Evolutionary conservation across 768 basidiomycete genomes (phyloP).

Genomic region (Ramaria sp.): DNA sequence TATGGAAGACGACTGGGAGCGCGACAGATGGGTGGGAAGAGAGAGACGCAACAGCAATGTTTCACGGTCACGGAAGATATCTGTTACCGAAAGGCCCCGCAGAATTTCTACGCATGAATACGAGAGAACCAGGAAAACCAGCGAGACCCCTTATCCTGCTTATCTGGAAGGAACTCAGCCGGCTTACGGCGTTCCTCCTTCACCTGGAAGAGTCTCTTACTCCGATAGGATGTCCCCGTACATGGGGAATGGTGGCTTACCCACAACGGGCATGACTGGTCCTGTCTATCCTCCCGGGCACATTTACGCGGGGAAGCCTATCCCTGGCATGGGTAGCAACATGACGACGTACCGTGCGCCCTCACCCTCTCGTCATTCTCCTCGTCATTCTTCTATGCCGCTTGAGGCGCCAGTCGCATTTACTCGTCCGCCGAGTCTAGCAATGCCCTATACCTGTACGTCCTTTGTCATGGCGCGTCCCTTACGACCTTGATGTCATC

Average conservation of each 20-base stretch:
- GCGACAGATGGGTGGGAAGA: neutral
- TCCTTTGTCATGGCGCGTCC: neutral
- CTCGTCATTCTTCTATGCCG: neutral
- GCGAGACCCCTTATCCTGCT: slow-evolving; percentile 2
- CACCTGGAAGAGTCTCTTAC: neutral
- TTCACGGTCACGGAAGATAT: neutral
- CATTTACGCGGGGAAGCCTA: slow-evolving; percentile 42
- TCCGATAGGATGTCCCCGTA: slow-evolving; percentile 2
- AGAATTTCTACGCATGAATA: neutral
- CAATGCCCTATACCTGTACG: neutral
- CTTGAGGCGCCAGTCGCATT: neutral
- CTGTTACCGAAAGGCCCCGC: neutral
- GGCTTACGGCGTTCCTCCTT: neutral
- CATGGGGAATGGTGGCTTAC: neutral
- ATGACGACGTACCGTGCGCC: neutral
- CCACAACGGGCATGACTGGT: slow-evolving; percentile 3
- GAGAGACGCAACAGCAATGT: slow-evolving; percentile 2
- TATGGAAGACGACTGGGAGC: neutral
- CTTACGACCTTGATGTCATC: neutral
- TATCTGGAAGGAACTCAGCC: neutral
- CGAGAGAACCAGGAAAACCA: slow-evolving; percentile 2
- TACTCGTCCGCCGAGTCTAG: neutral
- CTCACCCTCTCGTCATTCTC: neutral
- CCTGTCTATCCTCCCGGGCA: slow-evolving; percentile 47
- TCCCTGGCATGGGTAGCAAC: slow-evolving; percentile 21